Conservation (phyloP, 306 rosid genomes). For the Echinosophora koreensis region DNA sequence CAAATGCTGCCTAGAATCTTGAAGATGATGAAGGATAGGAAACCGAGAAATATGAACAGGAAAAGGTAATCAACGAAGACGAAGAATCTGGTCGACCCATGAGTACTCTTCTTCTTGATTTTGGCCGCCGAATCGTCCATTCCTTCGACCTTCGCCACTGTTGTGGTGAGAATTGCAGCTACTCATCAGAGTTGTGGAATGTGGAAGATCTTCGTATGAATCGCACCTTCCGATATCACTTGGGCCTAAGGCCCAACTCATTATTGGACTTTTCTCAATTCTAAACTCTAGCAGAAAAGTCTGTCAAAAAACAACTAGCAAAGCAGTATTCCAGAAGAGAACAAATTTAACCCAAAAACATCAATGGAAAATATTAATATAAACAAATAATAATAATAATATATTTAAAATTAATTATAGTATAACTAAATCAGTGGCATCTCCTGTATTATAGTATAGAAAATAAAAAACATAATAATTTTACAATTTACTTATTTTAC, state of each 20-base stretch:
- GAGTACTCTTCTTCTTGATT: slow-evolving; percentile 59
- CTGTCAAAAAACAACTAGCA: too few species aligned
- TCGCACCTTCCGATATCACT: neutral
- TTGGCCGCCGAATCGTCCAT: slow-evolving; percentile 49
- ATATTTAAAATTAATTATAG: too few species aligned
- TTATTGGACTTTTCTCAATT: neutral
- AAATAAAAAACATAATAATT: too few species aligned
- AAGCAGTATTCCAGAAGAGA: too few species aligned
- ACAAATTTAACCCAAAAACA: too few species aligned
- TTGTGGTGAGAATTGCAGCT: slow-evolving; percentile 22
- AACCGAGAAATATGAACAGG: slow-evolving; percentile 62
- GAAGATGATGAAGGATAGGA: slow-evolving; percentile 70
- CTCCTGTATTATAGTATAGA: too few species aligned
- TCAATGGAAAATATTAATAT: too few species aligned
- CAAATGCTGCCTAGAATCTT: slow-evolving; percentile 57
- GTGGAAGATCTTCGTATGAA: neutral
- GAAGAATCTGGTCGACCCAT: slow-evolving; percentile 69
- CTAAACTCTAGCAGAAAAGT: too few species aligned
- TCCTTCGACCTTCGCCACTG: slow-evolving; percentile 68
- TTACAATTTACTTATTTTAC: too few species aligned
- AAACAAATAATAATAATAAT: too few species aligned
- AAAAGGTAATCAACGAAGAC: slow-evolving; percentile 80
- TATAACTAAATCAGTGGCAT: too few species aligned
- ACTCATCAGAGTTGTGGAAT: neutral
- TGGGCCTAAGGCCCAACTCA: slow-evolving; percentile 9